These are phyloP conservation scores for Candida methanosorbosa DNA, from an alignment of 805 yeast genomes.

Conservation along the genomic window DNA sequence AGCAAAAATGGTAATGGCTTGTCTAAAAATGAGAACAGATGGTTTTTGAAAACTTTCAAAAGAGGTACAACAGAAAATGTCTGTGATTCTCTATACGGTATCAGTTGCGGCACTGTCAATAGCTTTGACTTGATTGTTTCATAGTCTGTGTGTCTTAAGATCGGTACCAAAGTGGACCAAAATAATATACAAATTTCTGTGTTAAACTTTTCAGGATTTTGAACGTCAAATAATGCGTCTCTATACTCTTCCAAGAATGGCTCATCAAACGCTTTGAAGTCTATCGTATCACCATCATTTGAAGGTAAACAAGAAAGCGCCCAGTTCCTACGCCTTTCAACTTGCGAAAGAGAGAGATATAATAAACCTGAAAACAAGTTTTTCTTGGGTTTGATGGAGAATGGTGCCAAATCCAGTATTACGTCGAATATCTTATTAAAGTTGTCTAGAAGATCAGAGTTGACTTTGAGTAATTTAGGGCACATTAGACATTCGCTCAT, in stretches of 20 bases:
- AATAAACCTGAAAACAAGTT: constrained; percentile 40
- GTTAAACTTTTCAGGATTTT: constrained; percentile 40
- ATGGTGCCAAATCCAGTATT: constrained; percentile 5
- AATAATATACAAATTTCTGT: constrained; percentile 32
- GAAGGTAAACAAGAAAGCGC: constrained; percentile 26
- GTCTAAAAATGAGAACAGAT: constrained; percentile 40
- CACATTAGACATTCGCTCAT: constrained; percentile 40
- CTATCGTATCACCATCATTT: not conserved
- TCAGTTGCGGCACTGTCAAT: constrained; percentile 3
- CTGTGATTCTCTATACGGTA: constrained; percentile 11
- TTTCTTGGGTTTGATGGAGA: constrained; percentile 5
- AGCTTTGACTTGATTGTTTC: constrained; percentile 25
- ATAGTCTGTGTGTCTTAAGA: constrained; percentile 27
- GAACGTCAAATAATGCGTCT: constrained; percentile 41
- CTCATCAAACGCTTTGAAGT: not conserved
- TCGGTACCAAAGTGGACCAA: constrained; percentile 34
- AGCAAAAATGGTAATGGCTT: constrained; percentile 47
- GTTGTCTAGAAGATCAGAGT: constrained; percentile 23
- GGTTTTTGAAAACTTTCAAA: constrained; percentile 36
- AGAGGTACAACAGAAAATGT: constrained; percentile 27
- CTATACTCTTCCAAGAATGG: constrained; percentile 45
- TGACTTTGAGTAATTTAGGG: constrained; percentile 39
- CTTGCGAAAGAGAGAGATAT: constrained; percentile 41
- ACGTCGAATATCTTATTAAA: constrained; percentile 28
- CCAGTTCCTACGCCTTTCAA: constrained; percentile 36